Evolutionary conservation across 2,329 filamentous ascomycete genomes (phyloP).

Genomic region (Aspergillus tanneri): DNA sequence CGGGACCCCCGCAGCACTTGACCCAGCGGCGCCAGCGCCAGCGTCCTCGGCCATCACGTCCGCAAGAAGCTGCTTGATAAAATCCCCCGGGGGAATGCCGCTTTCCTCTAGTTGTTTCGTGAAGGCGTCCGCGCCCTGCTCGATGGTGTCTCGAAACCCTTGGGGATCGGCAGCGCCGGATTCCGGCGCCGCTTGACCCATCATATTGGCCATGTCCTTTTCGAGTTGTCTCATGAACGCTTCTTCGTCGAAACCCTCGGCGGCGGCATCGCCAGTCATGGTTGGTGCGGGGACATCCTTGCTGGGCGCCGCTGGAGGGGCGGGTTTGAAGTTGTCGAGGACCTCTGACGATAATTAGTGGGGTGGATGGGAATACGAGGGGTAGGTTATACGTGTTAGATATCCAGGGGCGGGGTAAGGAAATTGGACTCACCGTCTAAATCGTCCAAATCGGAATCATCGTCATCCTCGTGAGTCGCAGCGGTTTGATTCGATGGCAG

Average conservation of each 20-base stretch:
- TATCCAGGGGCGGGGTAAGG: no score
- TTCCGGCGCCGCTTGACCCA: constrained; percentile 49
- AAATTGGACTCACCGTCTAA: constrained; percentile 65
- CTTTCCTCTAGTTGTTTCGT: constrained; percentile 38
- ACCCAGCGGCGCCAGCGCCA: constrained; percentile 22
- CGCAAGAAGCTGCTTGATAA: constrained; percentile 37
- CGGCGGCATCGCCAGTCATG: constrained; percentile 4
- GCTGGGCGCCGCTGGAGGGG: constrained; percentile 20
- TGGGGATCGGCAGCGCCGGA: constrained; percentile 22
- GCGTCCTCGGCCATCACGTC: constrained; percentile 35
- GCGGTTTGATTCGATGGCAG: constrained; percentile 7
- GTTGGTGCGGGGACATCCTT: constrained; percentile 18
- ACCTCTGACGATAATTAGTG: constrained; percentile 61
- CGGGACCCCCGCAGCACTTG: no score
- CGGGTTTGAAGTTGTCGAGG: constrained; percentile 77
- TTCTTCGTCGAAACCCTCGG: constrained; percentile 35
- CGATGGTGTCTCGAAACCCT: constrained; percentile 26
- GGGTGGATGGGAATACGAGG: background rate
- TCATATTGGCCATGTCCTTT: constrained; percentile 80
- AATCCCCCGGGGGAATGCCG: constrained; percentile 35
- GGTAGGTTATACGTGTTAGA: no score
- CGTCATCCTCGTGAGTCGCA: constrained; percentile 55
- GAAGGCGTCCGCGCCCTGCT: constrained; percentile 37
- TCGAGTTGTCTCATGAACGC: constrained; percentile 82
- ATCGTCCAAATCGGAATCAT: constrained; percentile 93